phyloP scores from a whole-genome alignment of 2,329 filamentous ascomycete species.

The Dactylonectria estremocensis region DNA sequence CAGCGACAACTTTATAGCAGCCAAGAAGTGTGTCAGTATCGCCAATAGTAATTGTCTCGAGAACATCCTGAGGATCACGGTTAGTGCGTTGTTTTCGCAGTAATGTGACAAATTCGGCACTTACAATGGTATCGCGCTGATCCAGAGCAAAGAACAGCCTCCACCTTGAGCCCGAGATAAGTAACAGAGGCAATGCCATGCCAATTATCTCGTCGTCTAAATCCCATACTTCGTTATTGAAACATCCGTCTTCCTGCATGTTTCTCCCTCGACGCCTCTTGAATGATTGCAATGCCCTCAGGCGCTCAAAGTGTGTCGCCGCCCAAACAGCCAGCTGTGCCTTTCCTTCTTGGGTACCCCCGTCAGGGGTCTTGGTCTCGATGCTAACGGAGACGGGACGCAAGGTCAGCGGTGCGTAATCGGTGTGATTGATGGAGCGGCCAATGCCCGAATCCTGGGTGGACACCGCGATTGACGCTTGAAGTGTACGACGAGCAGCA shows the following conservation, averaged over 20 bases:
- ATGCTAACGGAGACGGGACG: slow-evolving; percentile 17
- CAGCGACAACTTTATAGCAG: slow-evolving; percentile 14
- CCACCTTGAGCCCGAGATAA: slow-evolving; percentile 1
- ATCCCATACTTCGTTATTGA: no score
- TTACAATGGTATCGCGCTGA: neutral
- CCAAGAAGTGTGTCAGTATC: slow-evolving; percentile 12
- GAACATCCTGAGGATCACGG: neutral
- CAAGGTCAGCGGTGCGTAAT: neutral
- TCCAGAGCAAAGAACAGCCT: slow-evolving; percentile 19
- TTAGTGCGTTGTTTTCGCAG: neutral
- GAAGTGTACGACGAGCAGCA: slow-evolving; percentile 6
- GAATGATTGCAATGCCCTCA: neutral
- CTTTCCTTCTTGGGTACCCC: neutral
- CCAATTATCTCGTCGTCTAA: neutral
- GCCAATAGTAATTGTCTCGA: slow-evolving; percentile 8
- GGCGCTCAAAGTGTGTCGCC: slow-evolving; percentile 10
- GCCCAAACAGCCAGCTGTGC: slow-evolving; percentile 11
- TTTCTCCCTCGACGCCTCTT: neutral
- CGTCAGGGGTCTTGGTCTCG: slow-evolving; percentile 2
- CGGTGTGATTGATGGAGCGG: slow-evolving; percentile 2
- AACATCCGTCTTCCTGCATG: neutral
- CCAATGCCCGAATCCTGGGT: neutral
- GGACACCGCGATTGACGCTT: neutral
- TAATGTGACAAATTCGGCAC: neutral
- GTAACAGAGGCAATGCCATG: slow-evolving; percentile 9